phyloP scores from a whole-genome alignment of 306 rosid genomes.

The Dryas alaskensis region DNA sequence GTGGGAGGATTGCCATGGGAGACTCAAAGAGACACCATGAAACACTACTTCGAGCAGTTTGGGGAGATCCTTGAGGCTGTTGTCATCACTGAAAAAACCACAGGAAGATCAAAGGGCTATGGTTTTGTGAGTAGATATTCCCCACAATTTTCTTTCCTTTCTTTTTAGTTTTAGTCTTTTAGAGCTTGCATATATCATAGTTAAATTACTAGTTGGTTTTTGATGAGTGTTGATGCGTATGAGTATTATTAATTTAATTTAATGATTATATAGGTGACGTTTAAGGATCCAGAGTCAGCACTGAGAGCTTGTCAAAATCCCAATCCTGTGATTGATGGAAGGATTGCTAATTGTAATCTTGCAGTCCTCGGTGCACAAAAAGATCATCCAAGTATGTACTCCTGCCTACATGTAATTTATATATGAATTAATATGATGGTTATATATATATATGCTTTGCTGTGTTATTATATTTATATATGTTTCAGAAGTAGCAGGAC shows the following conservation, averaged over 20 bases:
- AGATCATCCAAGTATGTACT: conserved; percentile 18
- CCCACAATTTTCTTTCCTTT: not conserved
- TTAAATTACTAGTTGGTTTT: too few relatives aligned
- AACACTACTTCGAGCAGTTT: conserved; percentile 71
- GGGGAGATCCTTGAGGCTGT: conserved; percentile 83
- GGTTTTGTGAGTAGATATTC: conserved; percentile 54
- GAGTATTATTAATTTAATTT: not conserved
- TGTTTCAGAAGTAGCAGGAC: conserved; percentile 31
- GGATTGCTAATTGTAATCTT: conserved; percentile 78
- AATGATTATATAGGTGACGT: conserved; percentile 54
- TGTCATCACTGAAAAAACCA: conserved; percentile 63
- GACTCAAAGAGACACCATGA: conserved; percentile 63
- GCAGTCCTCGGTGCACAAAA: conserved; percentile 60
- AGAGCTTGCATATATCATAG: too few relatives aligned
- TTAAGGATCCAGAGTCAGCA: conserved; percentile 73
- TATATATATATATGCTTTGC: too few relatives aligned
- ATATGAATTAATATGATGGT: too few relatives aligned
- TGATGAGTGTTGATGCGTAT: too few relatives aligned
- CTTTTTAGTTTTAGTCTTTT: too few relatives aligned
- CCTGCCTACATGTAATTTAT: not conserved
- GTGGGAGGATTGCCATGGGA: conserved; percentile 97
- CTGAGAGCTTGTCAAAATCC: conserved; percentile 68
- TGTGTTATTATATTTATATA: too few relatives aligned
- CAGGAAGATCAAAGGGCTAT: conserved; percentile 83
- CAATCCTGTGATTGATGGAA: conserved; percentile 71